Base-by-base conservation (phyloP, 345 rosid species). In the Salix suchowensis region DNA sequence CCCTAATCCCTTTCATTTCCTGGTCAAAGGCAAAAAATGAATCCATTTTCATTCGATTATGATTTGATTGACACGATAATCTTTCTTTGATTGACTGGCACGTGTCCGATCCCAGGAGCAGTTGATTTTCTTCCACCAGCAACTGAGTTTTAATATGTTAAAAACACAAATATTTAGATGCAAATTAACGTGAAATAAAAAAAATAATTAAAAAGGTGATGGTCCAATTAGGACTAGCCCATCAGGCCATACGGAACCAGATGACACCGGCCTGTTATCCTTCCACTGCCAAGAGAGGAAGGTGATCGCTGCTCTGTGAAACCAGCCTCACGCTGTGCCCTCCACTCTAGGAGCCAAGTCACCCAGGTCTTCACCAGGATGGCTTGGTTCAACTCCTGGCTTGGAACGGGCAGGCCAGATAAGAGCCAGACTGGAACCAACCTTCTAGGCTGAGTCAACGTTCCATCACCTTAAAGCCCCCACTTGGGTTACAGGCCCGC, bases 261-360 rank as follows among this genome's bases (percentile, higher is more conserved):
- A 28, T 0, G 15, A 37, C 80, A 77, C 74, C 58, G 37, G 48
- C 82, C 75, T 16, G 88, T 79, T 0, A 18, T 81, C 83, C 82
- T 60, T 70, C 80, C 86, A 83, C 88, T 71, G 80, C 76, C 55
- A 26, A 19, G 74, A 81, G 74, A 13, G 78, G 86, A n/a, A 85
- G 61, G 77, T 67, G 0, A 0, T 60, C 79, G 69, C 74, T 77
- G 79, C 79, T 77, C 74, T 70, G 79, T 77, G 66, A 85, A 72
- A 28, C 84, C 87, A 78, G 85, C 84, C 87, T 86, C 46, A 77
- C 88, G 87, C 88, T 18, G 18, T 86, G 37, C 76, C 82, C 87
- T 70, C 81, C 88, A 0, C 85, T 86, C 0, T 34, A 86, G 64
- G 78, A 73, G 0, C 66, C 52, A 54, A 0, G 19, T 67, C 84